phyloP scores from a whole-genome alignment of 1,284 basidiomycete species.

The Moesziomyces sp. region DNA sequence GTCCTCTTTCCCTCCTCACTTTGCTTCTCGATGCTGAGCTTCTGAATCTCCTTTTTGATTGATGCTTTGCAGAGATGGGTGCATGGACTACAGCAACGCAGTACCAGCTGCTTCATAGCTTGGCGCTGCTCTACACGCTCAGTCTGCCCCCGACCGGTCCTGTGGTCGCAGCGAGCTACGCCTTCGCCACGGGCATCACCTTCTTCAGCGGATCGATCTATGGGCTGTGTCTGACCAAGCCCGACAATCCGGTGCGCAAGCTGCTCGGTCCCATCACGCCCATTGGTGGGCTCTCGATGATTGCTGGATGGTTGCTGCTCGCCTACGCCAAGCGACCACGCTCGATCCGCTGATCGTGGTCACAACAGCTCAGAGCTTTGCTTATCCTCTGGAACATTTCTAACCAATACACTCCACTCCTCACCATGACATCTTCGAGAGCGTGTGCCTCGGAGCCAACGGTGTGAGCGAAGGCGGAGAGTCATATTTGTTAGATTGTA shows the following conservation, averaged over 20 bases:
- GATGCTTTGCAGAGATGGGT: slow-evolving; percentile 37
- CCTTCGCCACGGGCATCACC: slow-evolving; percentile 61
- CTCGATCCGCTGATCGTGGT: slow-evolving; percentile 12
- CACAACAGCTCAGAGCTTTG: no score
- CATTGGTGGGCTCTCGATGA: slow-evolving; percentile 61
- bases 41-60: neutral
- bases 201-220: slow-evolving; percentile 66
- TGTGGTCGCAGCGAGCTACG: slow-evolving; percentile 47
- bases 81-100: slow-evolving; percentile 63
- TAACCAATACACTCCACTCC: no score
- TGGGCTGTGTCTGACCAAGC: slow-evolving; percentile 58
- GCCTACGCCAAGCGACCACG: slow-evolving; percentile 53
- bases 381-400: no score
- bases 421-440: no score
- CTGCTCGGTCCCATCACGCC: slow-evolving; percentile 61
- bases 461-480: no score
- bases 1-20: neutral
- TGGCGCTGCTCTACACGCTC: slow-evolving; percentile 57
- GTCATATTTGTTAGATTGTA: no score
- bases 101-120: slow-evolving; percentile 64
- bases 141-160: slow-evolving; percentile 41
- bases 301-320: slow-evolving; percentile 61
- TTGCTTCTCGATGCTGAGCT: neutral
- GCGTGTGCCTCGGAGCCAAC: no score
- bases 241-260: slow-evolving; percentile 55